phyloP scores from a whole-genome alignment of 202 grass and related monocot species.

The Zoysia matrella region DNA sequence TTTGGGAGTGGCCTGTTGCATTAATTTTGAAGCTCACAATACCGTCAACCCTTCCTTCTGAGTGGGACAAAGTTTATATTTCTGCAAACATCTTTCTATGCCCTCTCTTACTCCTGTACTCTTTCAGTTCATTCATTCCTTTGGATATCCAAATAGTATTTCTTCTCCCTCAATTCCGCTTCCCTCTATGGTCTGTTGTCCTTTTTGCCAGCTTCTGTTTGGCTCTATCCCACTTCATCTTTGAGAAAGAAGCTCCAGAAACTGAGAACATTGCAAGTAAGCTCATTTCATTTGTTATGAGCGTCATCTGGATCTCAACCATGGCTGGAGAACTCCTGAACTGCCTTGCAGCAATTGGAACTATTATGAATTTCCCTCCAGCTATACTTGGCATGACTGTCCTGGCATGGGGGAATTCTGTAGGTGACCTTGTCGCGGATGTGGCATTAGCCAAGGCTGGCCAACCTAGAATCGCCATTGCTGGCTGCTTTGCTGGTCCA shows the following conservation, averaged over 20 bases:
- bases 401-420: constrained; percentile 93
- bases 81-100: constrained; percentile 78
- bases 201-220: constrained; percentile 68
- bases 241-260: constrained; percentile 72
- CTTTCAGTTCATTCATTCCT: constrained; percentile 76
- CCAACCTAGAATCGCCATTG: constrained; percentile 75
- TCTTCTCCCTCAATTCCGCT: constrained; percentile 68
- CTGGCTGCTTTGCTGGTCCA: constrained; percentile 92
- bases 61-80: constrained; percentile 70
- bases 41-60: constrained; percentile 72
- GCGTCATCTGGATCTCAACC: constrained; percentile 93
- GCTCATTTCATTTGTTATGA: constrained; percentile 83
- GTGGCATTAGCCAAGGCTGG: constrained; percentile 78
- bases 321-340: constrained; percentile 94
- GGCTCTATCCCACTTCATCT: constrained; percentile 68
- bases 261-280: constrained; percentile 52
- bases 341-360: constrained; percentile 78
- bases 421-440: constrained; percentile 87
- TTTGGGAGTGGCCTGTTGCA: constrained; percentile 76
- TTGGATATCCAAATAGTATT: constrained; percentile 80
- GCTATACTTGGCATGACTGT: constrained; percentile 93
- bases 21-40: constrained; percentile 83
- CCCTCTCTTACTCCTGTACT: constrained; percentile 79
- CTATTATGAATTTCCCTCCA: constrained; percentile 75
- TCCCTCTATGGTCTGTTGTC: constrained; percentile 75